Base-by-base conservation (phyloP, 352 stramenopile species). In the Pythium dissimile region DNA sequence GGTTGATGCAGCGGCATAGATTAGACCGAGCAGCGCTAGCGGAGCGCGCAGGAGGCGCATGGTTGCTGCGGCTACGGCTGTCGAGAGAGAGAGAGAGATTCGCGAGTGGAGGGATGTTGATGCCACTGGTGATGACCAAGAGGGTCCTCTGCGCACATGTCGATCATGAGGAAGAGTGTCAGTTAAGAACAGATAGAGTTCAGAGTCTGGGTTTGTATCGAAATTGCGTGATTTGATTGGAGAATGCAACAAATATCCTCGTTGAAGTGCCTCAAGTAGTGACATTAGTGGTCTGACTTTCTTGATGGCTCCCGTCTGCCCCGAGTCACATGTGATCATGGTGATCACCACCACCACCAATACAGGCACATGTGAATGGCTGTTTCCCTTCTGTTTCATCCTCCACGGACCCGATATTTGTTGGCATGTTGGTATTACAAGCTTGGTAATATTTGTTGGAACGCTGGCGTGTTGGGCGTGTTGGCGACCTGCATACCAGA, bases 231-330 rank as follows among this genome's bases (percentile, higher is more conserved):
- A 20, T 44, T 2, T 43, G 35, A 56, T 56, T 56, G 49, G 49
- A 20, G 23, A 26, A 38, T n/a, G 15, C 18, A 28, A 2, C 1
- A 3, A 10, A 21, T 21, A 13, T 10, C 24, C 16, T n/a, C 49
- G 49, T 39, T 27, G 7, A 10, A 38, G 35, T 56, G 49, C 46
- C 34, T 1, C n/a, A n/a, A 3, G 2, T 46, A 47, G 49, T 56
- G 49, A 28, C 49, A 23, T 21, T 23, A 13, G 35, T 38, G 35
- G 49, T 56, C 49, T 44, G 43, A 23, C 27, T 50, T 44, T 10
- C 31, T 21, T 1, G 32, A 20, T 35, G 46, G 49, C 27, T 41
- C 34, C 12, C 4, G 5, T 18, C 7, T 20, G 34, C n/a, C n/a
- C n/a, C n/a, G n/a, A n/a, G n/a, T n/a, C n/a, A n/a, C n/a, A n/a